phyloP scores from a whole-genome alignment of 2,329 filamentous ascomycete genomes.

The Calonectria henricotiae region DNA sequence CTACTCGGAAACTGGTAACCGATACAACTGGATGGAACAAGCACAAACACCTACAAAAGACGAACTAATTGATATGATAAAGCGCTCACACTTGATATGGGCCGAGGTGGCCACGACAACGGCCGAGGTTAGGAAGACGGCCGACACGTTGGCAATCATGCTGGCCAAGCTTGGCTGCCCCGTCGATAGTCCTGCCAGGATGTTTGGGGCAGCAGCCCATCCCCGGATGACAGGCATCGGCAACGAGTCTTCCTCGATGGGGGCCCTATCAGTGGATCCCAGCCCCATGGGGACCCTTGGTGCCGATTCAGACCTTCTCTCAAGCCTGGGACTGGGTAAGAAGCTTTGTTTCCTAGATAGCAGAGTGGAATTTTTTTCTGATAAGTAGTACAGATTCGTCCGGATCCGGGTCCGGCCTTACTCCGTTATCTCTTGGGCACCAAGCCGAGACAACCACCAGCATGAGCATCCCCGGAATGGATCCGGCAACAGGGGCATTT shows the following conservation, averaged over 20 bases:
- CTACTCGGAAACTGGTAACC: conserved; percentile 58
- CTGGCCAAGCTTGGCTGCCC: conserved; percentile 61
- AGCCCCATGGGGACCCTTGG: conserved; percentile 46
- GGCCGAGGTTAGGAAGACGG: conserved; percentile 65
- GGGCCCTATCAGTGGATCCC: conserved; percentile 43
- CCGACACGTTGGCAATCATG: conserved; percentile 64
- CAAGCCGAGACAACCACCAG: conserved; percentile 42
- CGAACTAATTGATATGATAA: conserved; percentile 61
- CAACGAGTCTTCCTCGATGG: conserved; percentile 42
- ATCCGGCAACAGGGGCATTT: conserved; percentile 28
- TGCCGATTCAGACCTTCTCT: conserved; percentile 45
- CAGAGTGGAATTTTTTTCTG: conserved; percentile 37
- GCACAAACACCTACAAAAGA: conserved; percentile 57
- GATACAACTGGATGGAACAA: conserved; percentile 57
- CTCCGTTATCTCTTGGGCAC: conserved; percentile 46
- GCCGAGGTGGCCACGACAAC: conserved; percentile 57
- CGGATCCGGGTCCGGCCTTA: conserved; percentile 44
- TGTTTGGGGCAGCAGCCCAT: conserved; percentile 20
- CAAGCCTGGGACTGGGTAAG: conserved; percentile 49
- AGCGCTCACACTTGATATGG: conserved; percentile 65
- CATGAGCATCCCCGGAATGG: conserved; percentile 47
- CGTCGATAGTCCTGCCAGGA: conserved; percentile 42
- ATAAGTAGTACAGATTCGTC: conserved; percentile 41
- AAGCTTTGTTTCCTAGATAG: conserved; percentile 10
- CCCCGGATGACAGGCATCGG: conserved; percentile 28